Base-by-base conservation (phyloP, 257 asterid species). In the Penstemon davidsonii region DNA sequence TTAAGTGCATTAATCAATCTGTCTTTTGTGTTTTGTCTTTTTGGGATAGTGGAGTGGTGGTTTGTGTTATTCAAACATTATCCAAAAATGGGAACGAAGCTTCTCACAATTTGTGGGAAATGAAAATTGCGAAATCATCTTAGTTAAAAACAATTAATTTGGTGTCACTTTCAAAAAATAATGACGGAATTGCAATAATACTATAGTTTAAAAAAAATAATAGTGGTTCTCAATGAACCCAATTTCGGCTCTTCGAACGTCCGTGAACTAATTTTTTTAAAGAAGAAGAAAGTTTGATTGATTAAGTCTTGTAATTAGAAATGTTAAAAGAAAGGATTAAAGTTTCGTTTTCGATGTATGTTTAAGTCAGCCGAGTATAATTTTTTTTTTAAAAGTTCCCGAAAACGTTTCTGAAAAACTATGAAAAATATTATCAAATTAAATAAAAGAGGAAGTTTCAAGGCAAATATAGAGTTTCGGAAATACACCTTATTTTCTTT, bases 1-100 rank as follows among this genome's bases (percentile, higher is more conserved):
- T 63, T n/a, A 53, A 58, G 73, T 56, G 57, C 73, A 57, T n/a
- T 15, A 56, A 68, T 68, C 69, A 55, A 62, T 66, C 51, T 70
- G 66, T 73, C 62, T 66, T 25, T 56, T 38, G 61, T 50, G 55
- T 68, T 73, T 78, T 64, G 82, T 80, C 88, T 61, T 51, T 67
- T 46, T 39, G 51, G 50, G 62, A 45, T 55, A 47, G 74, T 64
- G 73, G 78, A 66, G 47, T 64, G 61, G 12, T 78, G 71, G 54
- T 65, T 71, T 56, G 40, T 62, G 62, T 59, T 42, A 36, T 58
- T 63, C 44, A 33, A 63, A 80, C 66, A 63, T 49, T 73, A 72
- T 72, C 73, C 72, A 15, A 62, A 41, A 36, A 54, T 4, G 15
- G 8, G 6, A 33, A 38, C 13, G 18, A 49, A 15, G 54, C 4